Percentiles rank a stretch among this genome's conserved stretches.
These are phyloP conservation scores for Cryphonectria carpinicola DNA, from an alignment of 2,329 filamentous ascomycete genomes.

Conservation along the genomic window DNA sequence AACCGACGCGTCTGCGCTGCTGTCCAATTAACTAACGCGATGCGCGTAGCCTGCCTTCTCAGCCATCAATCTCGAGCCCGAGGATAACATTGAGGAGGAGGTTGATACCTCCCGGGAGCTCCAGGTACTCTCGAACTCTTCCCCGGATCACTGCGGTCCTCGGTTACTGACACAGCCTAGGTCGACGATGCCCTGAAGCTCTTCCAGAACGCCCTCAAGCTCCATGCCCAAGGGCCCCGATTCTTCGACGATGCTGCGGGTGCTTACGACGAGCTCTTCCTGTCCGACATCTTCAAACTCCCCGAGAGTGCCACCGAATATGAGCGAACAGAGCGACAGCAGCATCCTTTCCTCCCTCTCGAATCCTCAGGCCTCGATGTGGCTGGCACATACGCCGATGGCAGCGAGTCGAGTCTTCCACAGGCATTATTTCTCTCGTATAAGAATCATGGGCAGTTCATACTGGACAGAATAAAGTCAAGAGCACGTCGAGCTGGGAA, in stretches of 20 bases:
- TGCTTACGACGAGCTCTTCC: conserved; percentile 84
- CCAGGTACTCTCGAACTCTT: conserved; percentile 56
- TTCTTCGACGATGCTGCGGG: conserved; percentile 76
- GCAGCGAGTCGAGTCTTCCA: conserved; percentile 77
- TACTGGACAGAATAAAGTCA: conserved; percentile 73
- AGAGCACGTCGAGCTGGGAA: conserved; percentile 42
- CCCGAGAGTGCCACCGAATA: conserved; percentile 87
- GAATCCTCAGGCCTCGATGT: conserved; percentile 57
- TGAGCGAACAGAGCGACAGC: conserved; percentile 66
- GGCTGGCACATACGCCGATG: conserved; percentile 68
- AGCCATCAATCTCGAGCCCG: conserved; percentile 91
- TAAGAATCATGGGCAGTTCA: conserved; percentile 94
- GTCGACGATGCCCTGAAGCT: conserved; percentile 96
- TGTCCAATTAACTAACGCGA: conserved; percentile 9
- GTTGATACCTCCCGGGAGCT: conserved; percentile 95
- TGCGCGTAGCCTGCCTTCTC: conserved; percentile 68
- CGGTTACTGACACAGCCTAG: conserved; percentile 40
- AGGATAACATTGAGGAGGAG: conserved; percentile 88
- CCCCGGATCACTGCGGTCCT: background rate
- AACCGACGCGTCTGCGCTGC: background rate
- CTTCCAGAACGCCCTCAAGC: conserved; percentile 88
- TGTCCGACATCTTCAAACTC: conserved; percentile 92
- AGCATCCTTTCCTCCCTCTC: conserved; percentile 51
- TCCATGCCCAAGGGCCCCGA: conserved; percentile 82
- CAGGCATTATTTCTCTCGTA: conserved; percentile 92